Evolutionary conservation across 2,329 filamentous ascomycete genomes (phyloP).

Genomic region (Apiospora phragmitis): DNA sequence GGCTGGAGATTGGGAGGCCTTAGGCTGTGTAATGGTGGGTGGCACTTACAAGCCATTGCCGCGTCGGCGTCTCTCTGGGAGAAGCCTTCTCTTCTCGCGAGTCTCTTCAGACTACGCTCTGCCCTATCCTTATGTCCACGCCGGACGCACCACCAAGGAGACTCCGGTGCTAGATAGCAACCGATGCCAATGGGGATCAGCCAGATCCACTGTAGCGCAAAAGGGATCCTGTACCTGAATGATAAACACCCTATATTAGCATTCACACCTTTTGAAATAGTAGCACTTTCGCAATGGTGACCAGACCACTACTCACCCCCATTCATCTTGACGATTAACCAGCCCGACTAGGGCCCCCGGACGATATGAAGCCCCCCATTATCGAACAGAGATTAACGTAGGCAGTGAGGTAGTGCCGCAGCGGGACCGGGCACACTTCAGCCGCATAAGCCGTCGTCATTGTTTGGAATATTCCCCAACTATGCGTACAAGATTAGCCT

Average conservation of each 20-base stretch:
- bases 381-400: constrained; percentile 43
- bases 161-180: constrained; percentile 13
- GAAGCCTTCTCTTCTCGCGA: constrained; percentile 26
- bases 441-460: constrained; percentile 39
- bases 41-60: background rate
- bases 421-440: constrained; percentile 36
- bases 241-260: background rate
- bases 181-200: constrained; percentile 24
- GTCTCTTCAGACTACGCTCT: constrained; percentile 22
- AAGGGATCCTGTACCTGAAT: constrained; percentile 35
- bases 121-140: constrained; percentile 30
- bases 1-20: constrained; percentile 28
- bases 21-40: constrained; percentile 27
- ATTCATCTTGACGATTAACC: constrained; percentile 29
- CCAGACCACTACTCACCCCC: constrained; percentile 26
- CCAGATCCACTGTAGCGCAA: constrained; percentile 42
- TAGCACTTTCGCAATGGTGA: too few relatives aligned
- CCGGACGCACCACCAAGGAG: constrained; percentile 15
- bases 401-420: constrained; percentile 38
- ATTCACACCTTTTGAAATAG: background rate
- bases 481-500: background rate
- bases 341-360: constrained; percentile 36
- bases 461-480: constrained; percentile 34
- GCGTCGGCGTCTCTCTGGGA: constrained; percentile 20
- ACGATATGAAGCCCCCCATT: constrained; percentile 39